Evolutionary conservation across 2,329 filamentous ascomycete genomes (phyloP), one percentile per base, ranked within the genome.

Genomic region (Plectosphaerella sp.): DNA sequence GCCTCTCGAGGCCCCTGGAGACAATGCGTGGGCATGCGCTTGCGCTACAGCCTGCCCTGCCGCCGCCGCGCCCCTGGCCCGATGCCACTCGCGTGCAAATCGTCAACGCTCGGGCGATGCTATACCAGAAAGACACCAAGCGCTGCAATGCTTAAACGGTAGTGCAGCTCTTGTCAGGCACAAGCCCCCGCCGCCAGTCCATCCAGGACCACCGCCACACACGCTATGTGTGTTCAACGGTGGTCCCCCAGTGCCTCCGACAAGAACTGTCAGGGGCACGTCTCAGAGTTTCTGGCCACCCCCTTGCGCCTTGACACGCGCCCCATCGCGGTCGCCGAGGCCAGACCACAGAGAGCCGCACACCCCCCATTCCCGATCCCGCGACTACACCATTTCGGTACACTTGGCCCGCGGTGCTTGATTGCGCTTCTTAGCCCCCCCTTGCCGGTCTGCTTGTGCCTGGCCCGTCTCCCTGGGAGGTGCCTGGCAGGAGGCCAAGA

Each of bases 201-300:
- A 14, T 14, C 14, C 7, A 7, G 37, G 37, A 41, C 10, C 10
- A n/a, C 16, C 37, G 16, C 37, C 15, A 18, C 37, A 18, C 37
- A 7, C 37, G 15, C 37, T 41, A 7, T 11, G 15, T 11, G 28
- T 9, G 28, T 12, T 53, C 45, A 33, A 33, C 28, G 28, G 50
- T 45, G 35, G 45, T 16, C 28, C 36, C 39, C 48, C 49, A 51
- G 45, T 48, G 48, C 47, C 58, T 61, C 62, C 59, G 58, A 66
- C 63, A 60, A 56, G 49, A 55, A 52, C 52, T 54, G 63, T 65
- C 62, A 59, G 62, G 62, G 54, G 53, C 53, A 45, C 57, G 64
- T 66, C 62, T 66, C 64, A 66, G 22, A 55, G 51, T 49, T 47
- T 41, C 55, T 37, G 24, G 37, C 33, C 24, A 42, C 52, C 50